Evolutionary conservation across 805 yeast genomes (phyloP).

Genomic region (Metschnikowia colocasiae): DNA sequence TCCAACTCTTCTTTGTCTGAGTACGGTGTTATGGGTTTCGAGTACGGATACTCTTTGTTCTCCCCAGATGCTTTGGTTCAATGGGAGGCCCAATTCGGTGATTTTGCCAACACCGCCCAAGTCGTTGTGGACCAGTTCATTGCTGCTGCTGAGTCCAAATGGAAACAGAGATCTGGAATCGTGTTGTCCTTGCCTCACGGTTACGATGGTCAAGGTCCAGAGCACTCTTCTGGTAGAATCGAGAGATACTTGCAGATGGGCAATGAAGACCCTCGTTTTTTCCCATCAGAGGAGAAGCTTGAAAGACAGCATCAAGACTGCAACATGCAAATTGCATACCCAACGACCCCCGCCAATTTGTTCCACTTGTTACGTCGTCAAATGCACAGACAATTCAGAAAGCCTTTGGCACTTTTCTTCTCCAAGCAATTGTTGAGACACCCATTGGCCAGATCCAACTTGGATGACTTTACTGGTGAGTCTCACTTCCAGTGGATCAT

Average conservation of each 20-base stretch:
- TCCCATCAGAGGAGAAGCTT: conserved; percentile 86
- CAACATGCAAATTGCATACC: conserved; percentile 97
- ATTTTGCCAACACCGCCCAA: conserved; percentile 98
- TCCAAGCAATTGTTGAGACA: conserved; percentile 87
- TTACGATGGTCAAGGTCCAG: conserved; percentile 99
- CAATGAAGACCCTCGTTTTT: conserved; percentile 90
- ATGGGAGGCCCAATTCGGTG: conserved; percentile 99
- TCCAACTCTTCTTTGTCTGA: conserved; percentile 95
- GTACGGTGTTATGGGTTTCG: conserved; percentile 99
- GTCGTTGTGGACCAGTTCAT: conserved; percentile 95
- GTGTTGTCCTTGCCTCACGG: conserved; percentile 97
- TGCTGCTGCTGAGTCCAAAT: conserved; percentile 94
- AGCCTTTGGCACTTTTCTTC: conserved; percentile 81
- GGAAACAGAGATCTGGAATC: conserved; percentile 98
- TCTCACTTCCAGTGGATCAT: conserved; percentile 94
- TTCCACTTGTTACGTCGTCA: conserved; percentile 98
- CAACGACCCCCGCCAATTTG: conserved; percentile 94
- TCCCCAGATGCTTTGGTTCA: conserved; percentile 95
- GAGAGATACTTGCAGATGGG: conserved; percentile 95
- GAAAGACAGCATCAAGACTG: conserved; percentile 98
- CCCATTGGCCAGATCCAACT: conserved; percentile 87
- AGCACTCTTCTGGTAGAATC: conserved; percentile 95
- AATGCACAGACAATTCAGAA: conserved; percentile 98
- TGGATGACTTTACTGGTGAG: conserved; percentile 85
- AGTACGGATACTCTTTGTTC: conserved; percentile 96